phyloP scores from a whole-genome alignment of 2,329 filamentous ascomycete species.

The Pseudogymnoascus sp. region DNA sequence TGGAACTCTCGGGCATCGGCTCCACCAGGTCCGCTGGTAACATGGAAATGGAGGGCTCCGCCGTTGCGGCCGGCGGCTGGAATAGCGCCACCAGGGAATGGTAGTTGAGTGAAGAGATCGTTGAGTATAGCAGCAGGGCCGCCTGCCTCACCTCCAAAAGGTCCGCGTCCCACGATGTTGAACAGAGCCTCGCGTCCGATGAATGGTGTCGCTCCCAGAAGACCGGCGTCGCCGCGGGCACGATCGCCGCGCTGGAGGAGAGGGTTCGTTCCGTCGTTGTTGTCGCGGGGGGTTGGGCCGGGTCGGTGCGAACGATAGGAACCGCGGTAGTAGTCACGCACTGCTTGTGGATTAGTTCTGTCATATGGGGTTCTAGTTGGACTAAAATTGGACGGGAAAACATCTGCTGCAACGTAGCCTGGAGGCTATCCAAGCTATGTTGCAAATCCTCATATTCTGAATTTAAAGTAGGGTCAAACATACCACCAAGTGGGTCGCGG shows the following conservation, averaged over 20 bases:
- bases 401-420: neutral
- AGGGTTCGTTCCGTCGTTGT: slow-evolving; percentile 80
- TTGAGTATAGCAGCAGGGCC: slow-evolving; percentile 14
- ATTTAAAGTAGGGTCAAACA: slow-evolving; percentile 22
- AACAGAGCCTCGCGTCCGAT: slow-evolving; percentile 22
- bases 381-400: neutral
- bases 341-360: slow-evolving; percentile 28
- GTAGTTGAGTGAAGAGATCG: slow-evolving; percentile 23
- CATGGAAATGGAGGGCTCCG: slow-evolving; percentile 51
- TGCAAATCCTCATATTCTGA: neutral
- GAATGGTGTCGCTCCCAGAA: slow-evolving; percentile 17
- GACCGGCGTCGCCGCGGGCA: slow-evolving; percentile 26
- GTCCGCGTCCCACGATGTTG: slow-evolving; percentile 21
- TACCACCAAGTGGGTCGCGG: slow-evolving; percentile 45
- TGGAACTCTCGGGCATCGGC: slow-evolving; percentile 45
- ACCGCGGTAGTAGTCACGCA: slow-evolving; percentile 26
- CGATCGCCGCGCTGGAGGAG: slow-evolving; percentile 57
- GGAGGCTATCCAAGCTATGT: neutral
- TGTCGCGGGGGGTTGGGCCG: slow-evolving; percentile 39
- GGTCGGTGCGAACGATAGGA: slow-evolving; percentile 43
- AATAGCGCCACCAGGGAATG: neutral
- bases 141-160: slow-evolving; percentile 1
- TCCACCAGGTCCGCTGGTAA: slow-evolving; percentile 40
- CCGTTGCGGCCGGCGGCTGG: slow-evolving; percentile 31
- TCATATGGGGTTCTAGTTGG: neutral